phyloP scores from a whole-genome alignment of 495 filamentous ascomycete genomes.

The Poronia punctata region DNA sequence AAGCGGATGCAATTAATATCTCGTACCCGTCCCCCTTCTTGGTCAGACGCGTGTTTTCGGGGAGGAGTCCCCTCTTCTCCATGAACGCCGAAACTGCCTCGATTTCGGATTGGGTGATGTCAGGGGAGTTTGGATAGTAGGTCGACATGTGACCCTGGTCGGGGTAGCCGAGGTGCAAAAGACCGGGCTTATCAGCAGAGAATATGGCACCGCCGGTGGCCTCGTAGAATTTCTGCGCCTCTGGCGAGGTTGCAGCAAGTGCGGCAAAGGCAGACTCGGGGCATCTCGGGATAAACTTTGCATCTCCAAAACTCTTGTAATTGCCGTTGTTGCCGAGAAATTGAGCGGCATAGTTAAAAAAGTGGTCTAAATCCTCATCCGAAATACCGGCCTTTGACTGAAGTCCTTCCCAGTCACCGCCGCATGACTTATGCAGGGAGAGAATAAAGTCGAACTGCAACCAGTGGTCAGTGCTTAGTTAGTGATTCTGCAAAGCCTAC shows the following conservation, averaged over 20 bases:
- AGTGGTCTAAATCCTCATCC: constrained; percentile 60
- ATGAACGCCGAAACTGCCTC: constrained; percentile 62
- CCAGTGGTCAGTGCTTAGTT: constrained; percentile 9
- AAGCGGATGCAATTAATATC: constrained; percentile 74
- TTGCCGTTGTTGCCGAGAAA: constrained; percentile 91
- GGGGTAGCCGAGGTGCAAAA: constrained; percentile 82
- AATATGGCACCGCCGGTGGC: constrained; percentile 70
- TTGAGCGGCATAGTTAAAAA: constrained; percentile 80
- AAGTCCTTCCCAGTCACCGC: constrained; percentile 73
- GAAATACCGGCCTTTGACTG: constrained; percentile 62
- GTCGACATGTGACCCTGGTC: constrained; percentile 77
- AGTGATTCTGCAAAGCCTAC: neutral
- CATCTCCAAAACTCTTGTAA: constrained; percentile 93
- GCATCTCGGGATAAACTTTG: constrained; percentile 86
- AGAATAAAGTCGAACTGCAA: constrained; percentile 80
- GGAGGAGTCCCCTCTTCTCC: constrained; percentile 59
- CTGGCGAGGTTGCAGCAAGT: constrained; percentile 57
- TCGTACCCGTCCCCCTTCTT: constrained; percentile 71
- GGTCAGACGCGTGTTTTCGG: constrained; percentile 82
- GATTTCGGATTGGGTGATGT: constrained; percentile 83
- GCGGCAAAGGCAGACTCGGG: constrained; percentile 57
- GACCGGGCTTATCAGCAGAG: constrained; percentile 53
- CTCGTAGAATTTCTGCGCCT: constrained; percentile 57
- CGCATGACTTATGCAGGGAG: constrained; percentile 60
- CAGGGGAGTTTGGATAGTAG: constrained; percentile 85